Conservation (phyloP, 768 basidiomycete species). For the Mycena epipterygia region DNA sequence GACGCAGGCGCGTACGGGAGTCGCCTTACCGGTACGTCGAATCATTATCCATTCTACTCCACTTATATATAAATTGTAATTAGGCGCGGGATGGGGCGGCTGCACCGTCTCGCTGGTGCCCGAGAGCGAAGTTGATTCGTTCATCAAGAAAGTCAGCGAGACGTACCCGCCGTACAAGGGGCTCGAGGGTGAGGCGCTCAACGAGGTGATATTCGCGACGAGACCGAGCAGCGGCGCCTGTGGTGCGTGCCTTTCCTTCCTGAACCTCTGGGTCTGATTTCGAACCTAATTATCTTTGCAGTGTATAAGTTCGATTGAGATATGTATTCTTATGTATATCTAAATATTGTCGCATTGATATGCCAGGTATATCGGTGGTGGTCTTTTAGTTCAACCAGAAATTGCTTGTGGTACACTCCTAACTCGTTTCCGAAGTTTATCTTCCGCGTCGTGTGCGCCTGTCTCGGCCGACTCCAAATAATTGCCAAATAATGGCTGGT, state of each 20-base stretch:
- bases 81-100: slow-evolving; percentile 94
- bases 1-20: slow-evolving; percentile 85
- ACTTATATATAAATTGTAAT: background rate
- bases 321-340: slow-evolving; percentile 28
- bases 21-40: slow-evolving; percentile 79
- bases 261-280: background rate
- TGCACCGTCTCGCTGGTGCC: slow-evolving; percentile 88
- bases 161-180: slow-evolving; percentile 74
- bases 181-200: slow-evolving; percentile 69
- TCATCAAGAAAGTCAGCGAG: slow-evolving; percentile 73
- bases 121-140: slow-evolving; percentile 69
- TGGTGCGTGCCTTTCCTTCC: slow-evolving; percentile 64
- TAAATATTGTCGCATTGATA: too few relatives aligned
- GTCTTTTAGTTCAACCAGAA: too few relatives aligned
- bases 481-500: too few relatives aligned
- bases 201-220: slow-evolving; percentile 85
- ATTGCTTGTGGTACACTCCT: too few relatives aligned
- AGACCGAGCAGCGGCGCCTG: slow-evolving; percentile 87
- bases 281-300: background rate
- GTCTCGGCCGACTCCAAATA: too few relatives aligned
- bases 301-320: slow-evolving; percentile 28
- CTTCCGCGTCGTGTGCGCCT: too few relatives aligned
- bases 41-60: background rate
- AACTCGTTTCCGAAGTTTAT: too few relatives aligned
- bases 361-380: too few relatives aligned